Conservation (phyloP, 257 asterid genomes). For the Salvia splendens region DNA sequence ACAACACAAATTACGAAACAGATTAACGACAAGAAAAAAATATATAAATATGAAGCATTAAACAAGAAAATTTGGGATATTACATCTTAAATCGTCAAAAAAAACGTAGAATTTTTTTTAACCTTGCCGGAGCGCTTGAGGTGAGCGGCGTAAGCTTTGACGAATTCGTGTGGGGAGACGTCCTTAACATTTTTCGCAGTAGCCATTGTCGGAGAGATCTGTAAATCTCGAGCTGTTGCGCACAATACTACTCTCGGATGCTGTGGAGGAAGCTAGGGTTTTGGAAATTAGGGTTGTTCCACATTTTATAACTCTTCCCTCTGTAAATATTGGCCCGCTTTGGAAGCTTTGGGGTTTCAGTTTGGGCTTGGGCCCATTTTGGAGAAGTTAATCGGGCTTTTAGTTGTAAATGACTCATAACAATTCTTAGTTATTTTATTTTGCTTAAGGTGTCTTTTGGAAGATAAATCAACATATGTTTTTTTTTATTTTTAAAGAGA, state of each 20-base stretch:
- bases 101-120: too few species aligned
- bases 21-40: background rate
- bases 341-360: background rate
- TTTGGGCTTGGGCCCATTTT: slow-evolving; percentile 22
- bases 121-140: slow-evolving; percentile 99
- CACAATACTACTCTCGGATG: slow-evolving; percentile 26
- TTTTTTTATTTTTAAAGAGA: too few species aligned
- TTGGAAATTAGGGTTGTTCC: slow-evolving; percentile 7
- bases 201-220: slow-evolving; percentile 56
- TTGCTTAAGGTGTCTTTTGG: too few species aligned
- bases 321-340: background rate
- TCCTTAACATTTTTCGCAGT: slow-evolving; percentile 78
- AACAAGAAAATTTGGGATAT: background rate
- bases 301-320: slow-evolving; percentile 8
- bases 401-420: background rate
- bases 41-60: background rate
- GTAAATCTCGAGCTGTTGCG: slow-evolving; percentile 30
- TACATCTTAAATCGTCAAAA: background rate
- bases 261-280: slow-evolving; percentile 38
- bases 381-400: slow-evolving; percentile 3
- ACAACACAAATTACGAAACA: background rate
- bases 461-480: too few species aligned
- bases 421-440: too few species aligned
- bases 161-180: slow-evolving; percentile 88
- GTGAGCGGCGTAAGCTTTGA: slow-evolving; percentile 75